These are phyloP conservation scores for Colletotrichum kahawae DNA, from an alignment of 2,329 filamentous ascomycete genomes.

Conservation along the genomic window DNA sequence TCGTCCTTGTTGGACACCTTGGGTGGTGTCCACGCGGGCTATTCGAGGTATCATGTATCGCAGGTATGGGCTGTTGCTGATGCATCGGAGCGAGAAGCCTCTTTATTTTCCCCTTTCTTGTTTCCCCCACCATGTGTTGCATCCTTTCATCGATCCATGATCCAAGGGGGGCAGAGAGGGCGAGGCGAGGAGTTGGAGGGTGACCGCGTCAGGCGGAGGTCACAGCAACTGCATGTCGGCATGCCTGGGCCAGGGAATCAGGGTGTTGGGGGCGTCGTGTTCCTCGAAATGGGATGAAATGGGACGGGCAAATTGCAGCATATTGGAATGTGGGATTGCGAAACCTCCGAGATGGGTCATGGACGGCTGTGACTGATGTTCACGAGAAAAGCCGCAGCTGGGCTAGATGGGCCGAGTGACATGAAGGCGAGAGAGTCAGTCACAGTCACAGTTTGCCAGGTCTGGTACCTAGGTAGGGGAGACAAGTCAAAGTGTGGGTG, in stretches of 20 bases:
- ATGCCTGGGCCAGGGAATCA: background rate
- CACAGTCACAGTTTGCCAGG: background rate
- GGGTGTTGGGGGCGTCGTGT: background rate
- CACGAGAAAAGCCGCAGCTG: background rate
- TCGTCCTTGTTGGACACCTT: background rate
- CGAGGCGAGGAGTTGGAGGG: background rate
- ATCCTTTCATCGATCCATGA: background rate
- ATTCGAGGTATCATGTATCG: background rate
- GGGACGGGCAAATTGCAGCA: conserved; percentile 2
- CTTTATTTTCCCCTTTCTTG: background rate
- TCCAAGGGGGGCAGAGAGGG: background rate
- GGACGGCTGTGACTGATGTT: conserved; percentile 1
- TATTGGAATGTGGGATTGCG: conserved; percentile 9
- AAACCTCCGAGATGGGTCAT: conserved; percentile 17
- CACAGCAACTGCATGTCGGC: background rate
- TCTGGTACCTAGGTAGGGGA: background rate
- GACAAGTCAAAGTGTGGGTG: background rate
- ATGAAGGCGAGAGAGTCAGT: background rate
- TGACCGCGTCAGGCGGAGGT: background rate
- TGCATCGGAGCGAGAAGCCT: background rate
- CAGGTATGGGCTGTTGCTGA: background rate
- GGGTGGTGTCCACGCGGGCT: background rate
- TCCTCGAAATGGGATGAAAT: background rate
- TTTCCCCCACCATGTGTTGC: background rate
- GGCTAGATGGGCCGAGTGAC: background rate